Evolutionary conservation across 441 rosid genomes (phyloP).

Genomic region (Biscutella laevigata): DNA sequence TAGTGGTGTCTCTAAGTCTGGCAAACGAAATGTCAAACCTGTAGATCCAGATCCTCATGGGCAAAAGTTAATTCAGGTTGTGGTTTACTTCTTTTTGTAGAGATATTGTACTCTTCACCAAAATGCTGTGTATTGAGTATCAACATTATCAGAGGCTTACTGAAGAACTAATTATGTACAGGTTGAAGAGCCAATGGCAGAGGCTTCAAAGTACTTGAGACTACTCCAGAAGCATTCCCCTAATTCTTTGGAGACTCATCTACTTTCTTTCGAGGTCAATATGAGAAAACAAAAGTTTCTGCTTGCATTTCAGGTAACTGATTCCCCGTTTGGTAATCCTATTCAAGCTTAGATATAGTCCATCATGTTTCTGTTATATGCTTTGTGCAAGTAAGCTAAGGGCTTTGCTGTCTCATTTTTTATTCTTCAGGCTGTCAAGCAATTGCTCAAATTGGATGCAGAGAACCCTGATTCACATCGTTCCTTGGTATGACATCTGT

Average conservation of each 20-base stretch:
- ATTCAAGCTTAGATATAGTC: neutral
- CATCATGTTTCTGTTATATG: neutral
- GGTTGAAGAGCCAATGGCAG: constrained; percentile 89
- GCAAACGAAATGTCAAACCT: constrained; percentile 83
- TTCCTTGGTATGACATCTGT: constrained; percentile 69
- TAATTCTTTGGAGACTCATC: constrained; percentile 80
- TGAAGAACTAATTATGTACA: constrained; percentile 20
- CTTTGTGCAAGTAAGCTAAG: neutral
- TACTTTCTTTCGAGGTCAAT: constrained; percentile 93
- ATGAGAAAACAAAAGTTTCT: constrained; percentile 88
- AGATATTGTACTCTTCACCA: neutral
- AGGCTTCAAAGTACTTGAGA: constrained; percentile 92
- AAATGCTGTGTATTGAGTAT: neutral
- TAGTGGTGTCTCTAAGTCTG: constrained; percentile 67
- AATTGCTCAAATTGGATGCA: constrained; percentile 72
- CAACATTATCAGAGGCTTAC: constrained; percentile 14
- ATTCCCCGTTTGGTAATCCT: neutral
- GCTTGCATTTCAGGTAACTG: constrained; percentile 83
- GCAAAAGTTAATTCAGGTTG: constrained; percentile 87
- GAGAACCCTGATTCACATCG: constrained; percentile 91
- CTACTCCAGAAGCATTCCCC: constrained; percentile 90
- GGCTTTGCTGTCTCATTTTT: neutral
- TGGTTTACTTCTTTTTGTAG: constrained; percentile 17
- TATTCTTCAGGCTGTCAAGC: constrained; percentile 70
- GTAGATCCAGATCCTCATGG: constrained; percentile 97